Conservation (phyloP, 768 basidiomycete species). For the Rubroboletus satanas region DNA sequence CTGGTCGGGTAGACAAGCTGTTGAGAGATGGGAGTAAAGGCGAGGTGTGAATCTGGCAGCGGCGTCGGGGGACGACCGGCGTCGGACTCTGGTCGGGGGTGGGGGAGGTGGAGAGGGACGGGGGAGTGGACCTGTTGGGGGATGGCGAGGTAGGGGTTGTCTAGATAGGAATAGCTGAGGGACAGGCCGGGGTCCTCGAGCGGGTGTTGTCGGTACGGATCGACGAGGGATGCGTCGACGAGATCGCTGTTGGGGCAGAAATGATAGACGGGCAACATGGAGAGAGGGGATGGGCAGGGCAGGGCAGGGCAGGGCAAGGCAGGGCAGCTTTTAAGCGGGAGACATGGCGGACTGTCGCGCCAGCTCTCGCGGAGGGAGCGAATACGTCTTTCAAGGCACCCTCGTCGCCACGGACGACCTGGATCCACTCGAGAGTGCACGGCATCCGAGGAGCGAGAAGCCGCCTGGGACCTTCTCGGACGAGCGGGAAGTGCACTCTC, state of each 20-base stretch:
- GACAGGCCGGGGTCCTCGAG: background rate
- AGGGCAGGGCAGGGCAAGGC: no score
- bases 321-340: constrained; percentile 2
- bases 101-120: background rate
- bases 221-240: constrained; percentile 7
- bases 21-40: constrained; percentile 5
- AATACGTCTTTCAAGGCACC: background rate
- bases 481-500: background rate
- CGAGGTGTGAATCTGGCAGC: constrained; percentile 1
- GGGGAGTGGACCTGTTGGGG: background rate
- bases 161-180: constrained; percentile 15
- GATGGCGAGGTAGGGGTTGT: constrained; percentile 6
- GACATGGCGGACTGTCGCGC: background rate
- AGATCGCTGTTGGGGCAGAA: constrained; percentile 7
- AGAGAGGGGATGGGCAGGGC: background rate
- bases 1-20: constrained; percentile 14
- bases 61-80: constrained; percentile 8
- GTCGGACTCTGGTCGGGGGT: background rate
- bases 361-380: background rate
- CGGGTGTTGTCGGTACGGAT: background rate
- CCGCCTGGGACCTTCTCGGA: background rate
- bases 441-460: constrained; percentile 25
- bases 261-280: constrained; percentile 9
- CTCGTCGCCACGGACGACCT: constrained; percentile 4
- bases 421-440: constrained; percentile 1